These are phyloP conservation scores for Cyberlindnera mrakii DNA, from an alignment of 805 yeast species.

Conservation along the genomic window DNA sequence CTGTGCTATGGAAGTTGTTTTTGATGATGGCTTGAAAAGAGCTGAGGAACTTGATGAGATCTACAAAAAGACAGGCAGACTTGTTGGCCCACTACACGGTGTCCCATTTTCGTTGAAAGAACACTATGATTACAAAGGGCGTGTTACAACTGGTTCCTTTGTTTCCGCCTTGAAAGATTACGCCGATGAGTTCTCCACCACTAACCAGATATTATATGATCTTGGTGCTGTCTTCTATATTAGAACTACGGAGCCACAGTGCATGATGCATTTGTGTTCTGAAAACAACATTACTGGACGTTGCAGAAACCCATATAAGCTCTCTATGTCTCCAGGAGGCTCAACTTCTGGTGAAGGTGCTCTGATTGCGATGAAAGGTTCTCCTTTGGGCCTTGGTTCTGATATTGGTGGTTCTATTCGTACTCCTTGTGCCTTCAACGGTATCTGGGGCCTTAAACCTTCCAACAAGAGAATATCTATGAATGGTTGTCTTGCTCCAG, in stretches of 20 bases:
- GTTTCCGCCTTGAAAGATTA: conserved; percentile 45
- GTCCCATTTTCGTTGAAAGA: conserved; percentile 65
- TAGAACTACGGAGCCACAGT: conserved; percentile 65
- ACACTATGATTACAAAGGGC: conserved; percentile 49
- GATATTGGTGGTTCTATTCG: conserved; percentile 72
- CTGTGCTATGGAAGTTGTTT: conserved; percentile 54
- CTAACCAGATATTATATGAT: conserved; percentile 33
- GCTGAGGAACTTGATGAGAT: conserved; percentile 55
- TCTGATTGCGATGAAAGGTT: conserved; percentile 49
- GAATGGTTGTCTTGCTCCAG: conserved; percentile 12
- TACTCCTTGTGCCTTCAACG: conserved; percentile 61
- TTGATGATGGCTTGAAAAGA: conserved; percentile 53
- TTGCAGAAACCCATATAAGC: conserved; percentile 52
- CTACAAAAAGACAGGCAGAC: conserved; percentile 39
- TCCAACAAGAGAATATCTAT: conserved; percentile 47
- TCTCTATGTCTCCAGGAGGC: conserved; percentile 61
- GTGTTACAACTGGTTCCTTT: conserved; percentile 54
- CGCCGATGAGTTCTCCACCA: conserved; percentile 39
- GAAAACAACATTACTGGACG: conserved; percentile 54
- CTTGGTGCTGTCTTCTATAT: conserved; percentile 49
- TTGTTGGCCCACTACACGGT: conserved; percentile 65
- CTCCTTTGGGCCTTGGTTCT: conserved; percentile 60
- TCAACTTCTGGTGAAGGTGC: conserved; percentile 73
- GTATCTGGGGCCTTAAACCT: conserved; percentile 59
- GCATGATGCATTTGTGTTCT: conserved; percentile 64